Conservation (phyloP, 306 rosid species). For the Myrica gale region DNA sequence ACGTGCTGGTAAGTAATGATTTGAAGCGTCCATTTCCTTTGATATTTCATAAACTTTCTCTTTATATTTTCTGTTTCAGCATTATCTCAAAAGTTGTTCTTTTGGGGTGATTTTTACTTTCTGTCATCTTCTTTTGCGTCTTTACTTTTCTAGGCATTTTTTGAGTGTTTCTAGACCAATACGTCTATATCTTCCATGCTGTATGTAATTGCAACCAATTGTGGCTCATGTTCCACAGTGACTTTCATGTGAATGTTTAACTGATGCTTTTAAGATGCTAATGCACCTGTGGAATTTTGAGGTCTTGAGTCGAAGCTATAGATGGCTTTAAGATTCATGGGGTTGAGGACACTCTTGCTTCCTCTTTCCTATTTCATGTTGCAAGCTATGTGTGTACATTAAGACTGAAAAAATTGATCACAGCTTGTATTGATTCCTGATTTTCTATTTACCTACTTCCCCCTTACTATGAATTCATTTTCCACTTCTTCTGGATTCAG, state of each 20-base stretch:
- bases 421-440: not conserved
- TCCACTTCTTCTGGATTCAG: not conserved
- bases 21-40: not conserved
- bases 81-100: not conserved
- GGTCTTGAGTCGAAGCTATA: not conserved
- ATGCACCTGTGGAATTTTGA: not conserved
- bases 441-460: not conserved
- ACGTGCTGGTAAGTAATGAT: conserved; percentile 52
- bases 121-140: not conserved
- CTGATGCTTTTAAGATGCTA: not conserved
- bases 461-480: not conserved
- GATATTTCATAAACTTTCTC: not conserved
- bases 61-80: not conserved
- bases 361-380: not conserved
- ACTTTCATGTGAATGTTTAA: not conserved
- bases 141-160: too few species aligned
- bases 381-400: not conserved
- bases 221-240: not conserved
- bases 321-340: not conserved
- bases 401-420: conserved; percentile 4
- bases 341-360: conserved; percentile 10
- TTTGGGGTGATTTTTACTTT: not conserved
- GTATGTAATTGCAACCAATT: not conserved
- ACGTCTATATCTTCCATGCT: not conserved
- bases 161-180: not conserved